These are phyloP conservation scores for Calonectria pteridis DNA, from an alignment of 2,329 filamentous ascomycete species.

Conservation along the genomic window DNA sequence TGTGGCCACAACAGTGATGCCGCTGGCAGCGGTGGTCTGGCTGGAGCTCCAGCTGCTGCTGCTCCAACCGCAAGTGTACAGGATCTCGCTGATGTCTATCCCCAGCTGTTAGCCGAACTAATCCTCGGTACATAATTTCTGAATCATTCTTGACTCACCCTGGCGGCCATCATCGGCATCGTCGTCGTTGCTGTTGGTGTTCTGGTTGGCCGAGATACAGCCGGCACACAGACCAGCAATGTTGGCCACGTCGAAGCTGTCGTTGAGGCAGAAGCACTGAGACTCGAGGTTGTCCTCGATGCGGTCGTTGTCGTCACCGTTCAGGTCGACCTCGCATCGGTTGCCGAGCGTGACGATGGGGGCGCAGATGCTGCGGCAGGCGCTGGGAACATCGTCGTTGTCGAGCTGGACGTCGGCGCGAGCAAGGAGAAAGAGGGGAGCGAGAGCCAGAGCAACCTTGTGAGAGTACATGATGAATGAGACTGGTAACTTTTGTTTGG, in stretches of 20 bases:
- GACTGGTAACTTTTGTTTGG: neutral
- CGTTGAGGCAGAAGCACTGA: constrained; percentile 57
- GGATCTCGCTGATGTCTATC: constrained; percentile 52
- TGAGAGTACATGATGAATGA: constrained; percentile 45
- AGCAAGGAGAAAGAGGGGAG: constrained; percentile 45
- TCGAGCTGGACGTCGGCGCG: constrained; percentile 51
- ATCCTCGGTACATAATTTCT: neutral
- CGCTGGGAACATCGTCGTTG: constrained; percentile 49
- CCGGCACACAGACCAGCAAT: constrained; percentile 53
- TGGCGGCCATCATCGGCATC: constrained; percentile 37
- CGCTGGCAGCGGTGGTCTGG: constrained; percentile 38
- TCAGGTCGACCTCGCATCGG: constrained; percentile 51
- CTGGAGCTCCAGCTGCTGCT: constrained; percentile 30
- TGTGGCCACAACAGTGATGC: constrained; percentile 49
- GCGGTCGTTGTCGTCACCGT: constrained; percentile 44
- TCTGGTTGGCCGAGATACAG: constrained; percentile 47
- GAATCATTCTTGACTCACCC: constrained; percentile 34
- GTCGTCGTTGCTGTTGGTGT: constrained; percentile 35
- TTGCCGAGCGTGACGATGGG: constrained; percentile 52
- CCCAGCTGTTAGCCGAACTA: neutral
- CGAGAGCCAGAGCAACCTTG: constrained; percentile 45
- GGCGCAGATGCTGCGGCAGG: constrained; percentile 52
- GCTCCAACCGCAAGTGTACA: constrained; percentile 52
- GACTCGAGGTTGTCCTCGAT: constrained; percentile 53
- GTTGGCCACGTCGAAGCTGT: constrained; percentile 53